phyloP scores from a whole-genome alignment of 2,329 filamentous ascomycete genomes.

The Alternaria solani region DNA sequence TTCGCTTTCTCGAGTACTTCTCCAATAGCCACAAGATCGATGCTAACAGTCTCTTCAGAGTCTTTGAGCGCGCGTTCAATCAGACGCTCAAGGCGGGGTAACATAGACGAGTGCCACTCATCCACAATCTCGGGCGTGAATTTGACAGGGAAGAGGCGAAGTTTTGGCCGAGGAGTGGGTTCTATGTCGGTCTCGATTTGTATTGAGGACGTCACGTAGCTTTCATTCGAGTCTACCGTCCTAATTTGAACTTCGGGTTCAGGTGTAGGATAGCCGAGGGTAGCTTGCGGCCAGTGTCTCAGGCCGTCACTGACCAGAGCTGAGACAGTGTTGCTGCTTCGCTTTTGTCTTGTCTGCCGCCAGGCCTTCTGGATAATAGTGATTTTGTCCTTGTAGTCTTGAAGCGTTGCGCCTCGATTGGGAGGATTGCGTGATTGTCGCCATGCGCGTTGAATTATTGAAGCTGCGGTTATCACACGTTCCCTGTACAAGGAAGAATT shows the following conservation, averaged over 20 bases:
- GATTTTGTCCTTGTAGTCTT: constrained; percentile 51
- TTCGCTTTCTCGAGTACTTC: constrained; percentile 70
- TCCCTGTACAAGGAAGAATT: constrained; percentile 37
- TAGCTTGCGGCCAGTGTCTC: constrained; percentile 46
- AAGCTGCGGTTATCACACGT: constrained; percentile 40
- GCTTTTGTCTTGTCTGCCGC: constrained; percentile 45
- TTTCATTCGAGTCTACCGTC: constrained; percentile 28
- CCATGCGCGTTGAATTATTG: constrained; percentile 49
- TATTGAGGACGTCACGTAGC: constrained; percentile 41
- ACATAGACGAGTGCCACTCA: constrained; percentile 74
- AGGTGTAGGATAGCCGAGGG: constrained; percentile 44
- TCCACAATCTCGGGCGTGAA: constrained; percentile 71
- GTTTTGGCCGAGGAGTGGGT: constrained; percentile 39
- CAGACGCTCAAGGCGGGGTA: constrained; percentile 76
- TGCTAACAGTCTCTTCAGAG: constrained; percentile 78
- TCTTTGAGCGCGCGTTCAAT: constrained; percentile 76
- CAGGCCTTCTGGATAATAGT: constrained; percentile 50
- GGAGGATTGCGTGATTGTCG: constrained; percentile 28
- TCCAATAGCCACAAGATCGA: constrained; percentile 78
- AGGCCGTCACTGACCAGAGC: constrained; percentile 43
- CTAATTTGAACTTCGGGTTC: constrained; percentile 39
- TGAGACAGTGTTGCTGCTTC: constrained; percentile 39
- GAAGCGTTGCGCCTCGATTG: constrained; percentile 33
- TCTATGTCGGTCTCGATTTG: constrained; percentile 47
- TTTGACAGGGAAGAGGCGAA: constrained; percentile 55